Conservation (phyloP, 1,139 yeast species). For the Saccharomyces hybrid region DNA sequence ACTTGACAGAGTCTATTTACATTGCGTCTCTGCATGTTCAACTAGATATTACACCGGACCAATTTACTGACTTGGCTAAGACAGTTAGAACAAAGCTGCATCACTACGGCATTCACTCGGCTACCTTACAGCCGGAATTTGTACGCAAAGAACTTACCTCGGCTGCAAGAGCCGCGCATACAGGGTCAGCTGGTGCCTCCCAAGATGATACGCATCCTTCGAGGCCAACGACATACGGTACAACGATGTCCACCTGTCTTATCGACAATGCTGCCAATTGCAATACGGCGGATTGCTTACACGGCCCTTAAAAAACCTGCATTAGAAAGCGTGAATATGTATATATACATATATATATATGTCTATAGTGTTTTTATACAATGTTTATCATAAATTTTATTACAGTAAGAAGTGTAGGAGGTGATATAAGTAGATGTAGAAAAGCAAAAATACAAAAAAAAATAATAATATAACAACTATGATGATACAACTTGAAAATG, state of each 20-base stretch:
- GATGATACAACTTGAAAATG: neutral
- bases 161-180: conserved; percentile 19
- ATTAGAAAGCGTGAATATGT: neutral
- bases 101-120: conserved; percentile 80
- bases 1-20: conserved; percentile 75
- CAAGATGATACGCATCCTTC: neutral
- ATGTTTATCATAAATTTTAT: neutral
- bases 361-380: neutral
- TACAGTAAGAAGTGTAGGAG: neutral
- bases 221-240: neutral
- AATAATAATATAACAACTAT: neutral
- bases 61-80: conserved; percentile 63
- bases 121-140: conserved; percentile 92
- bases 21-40: conserved; percentile 89
- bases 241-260: neutral
- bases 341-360: conserved; percentile 22
- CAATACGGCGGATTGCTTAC: neutral
- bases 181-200: conserved; percentile 18
- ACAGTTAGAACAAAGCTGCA: conserved; percentile 75
- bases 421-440: neutral
- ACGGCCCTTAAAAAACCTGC: neutral
- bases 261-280: neutral
- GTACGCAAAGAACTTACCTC: conserved; percentile 26
- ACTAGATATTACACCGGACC: conserved; percentile 52
- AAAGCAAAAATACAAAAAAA: neutral